These are phyloP conservation scores for Lactarius akahatsu DNA, from an alignment of 768 basidiomycete genomes.

Conservation along the genomic window DNA sequence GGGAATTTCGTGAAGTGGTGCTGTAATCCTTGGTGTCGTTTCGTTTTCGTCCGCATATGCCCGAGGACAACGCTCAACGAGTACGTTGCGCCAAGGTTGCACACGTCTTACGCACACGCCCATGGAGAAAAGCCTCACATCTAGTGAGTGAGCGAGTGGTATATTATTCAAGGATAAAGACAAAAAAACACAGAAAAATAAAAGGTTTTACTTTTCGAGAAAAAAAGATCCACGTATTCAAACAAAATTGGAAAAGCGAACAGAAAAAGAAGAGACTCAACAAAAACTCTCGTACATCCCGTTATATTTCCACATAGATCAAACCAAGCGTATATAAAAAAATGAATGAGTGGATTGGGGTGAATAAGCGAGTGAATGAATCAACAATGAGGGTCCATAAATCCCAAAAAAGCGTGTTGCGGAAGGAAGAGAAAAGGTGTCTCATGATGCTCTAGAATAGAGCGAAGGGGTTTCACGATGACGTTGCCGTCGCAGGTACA, in stretches of 20 bases:
- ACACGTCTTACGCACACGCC: no score
- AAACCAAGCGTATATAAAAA: not conserved
- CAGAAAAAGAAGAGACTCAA: not conserved
- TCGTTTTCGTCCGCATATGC: no score
- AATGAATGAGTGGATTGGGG: not conserved
- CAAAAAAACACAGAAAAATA: not conserved
- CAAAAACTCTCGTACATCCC: not conserved
- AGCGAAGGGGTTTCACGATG: not conserved
- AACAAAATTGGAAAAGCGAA: not conserved
- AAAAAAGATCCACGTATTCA: not conserved
- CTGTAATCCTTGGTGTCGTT: no score
- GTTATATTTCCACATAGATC: not conserved
- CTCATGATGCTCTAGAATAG: not conserved
- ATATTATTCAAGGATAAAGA: not conserved
- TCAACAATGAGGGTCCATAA: not conserved
- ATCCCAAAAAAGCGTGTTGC: not conserved
- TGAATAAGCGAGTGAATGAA: not conserved
- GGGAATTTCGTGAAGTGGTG: no score
- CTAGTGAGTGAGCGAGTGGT: not conserved
- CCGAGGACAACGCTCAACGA: no score
- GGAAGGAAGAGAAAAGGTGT: not conserved
- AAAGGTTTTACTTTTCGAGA: not conserved
- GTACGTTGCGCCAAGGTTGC: not conserved
- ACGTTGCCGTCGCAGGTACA: not conserved
- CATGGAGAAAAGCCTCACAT: not conserved